Conservation (phyloP, 306 rosid genomes). For the Acmispon strigosus region DNA sequence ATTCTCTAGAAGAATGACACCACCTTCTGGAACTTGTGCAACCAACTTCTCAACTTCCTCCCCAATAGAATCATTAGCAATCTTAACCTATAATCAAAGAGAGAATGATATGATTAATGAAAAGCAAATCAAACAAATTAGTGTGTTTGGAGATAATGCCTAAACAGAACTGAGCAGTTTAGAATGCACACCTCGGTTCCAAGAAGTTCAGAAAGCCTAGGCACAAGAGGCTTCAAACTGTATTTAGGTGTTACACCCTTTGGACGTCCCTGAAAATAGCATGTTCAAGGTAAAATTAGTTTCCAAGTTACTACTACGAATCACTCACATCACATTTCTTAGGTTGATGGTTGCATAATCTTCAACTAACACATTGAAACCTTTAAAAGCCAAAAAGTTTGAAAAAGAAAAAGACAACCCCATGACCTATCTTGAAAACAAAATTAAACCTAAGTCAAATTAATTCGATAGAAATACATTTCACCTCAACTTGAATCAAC, state of each 20-base stretch:
- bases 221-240: slow-evolving; percentile 92
- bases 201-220: slow-evolving; percentile 80
- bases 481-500: neutral
- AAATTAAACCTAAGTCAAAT: neutral
- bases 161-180: neutral
- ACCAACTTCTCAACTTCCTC: slow-evolving; percentile 83
- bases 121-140: neutral
- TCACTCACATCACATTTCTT: neutral
- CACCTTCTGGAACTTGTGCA: slow-evolving; percentile 71
- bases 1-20: slow-evolving; percentile 91
- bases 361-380: neutral
- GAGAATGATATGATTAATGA: neutral
- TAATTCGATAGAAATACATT: neutral
- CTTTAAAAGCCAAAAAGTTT: neutral
- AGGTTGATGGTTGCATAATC: neutral
- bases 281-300: neutral
- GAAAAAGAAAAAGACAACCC: neutral
- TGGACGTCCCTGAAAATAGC: slow-evolving; percentile 81
- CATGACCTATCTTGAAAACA: neutral
- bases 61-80: slow-evolving; percentile 69
- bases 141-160: neutral
- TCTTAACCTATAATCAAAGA: slow-evolving; percentile 48
- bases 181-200: slow-evolving; percentile 48
- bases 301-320: neutral
- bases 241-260: slow-evolving; percentile 93